Base-by-base conservation (phyloP, 1,284 basidiomycete species). In the Apiotrichum akiyoshidainum region DNA sequence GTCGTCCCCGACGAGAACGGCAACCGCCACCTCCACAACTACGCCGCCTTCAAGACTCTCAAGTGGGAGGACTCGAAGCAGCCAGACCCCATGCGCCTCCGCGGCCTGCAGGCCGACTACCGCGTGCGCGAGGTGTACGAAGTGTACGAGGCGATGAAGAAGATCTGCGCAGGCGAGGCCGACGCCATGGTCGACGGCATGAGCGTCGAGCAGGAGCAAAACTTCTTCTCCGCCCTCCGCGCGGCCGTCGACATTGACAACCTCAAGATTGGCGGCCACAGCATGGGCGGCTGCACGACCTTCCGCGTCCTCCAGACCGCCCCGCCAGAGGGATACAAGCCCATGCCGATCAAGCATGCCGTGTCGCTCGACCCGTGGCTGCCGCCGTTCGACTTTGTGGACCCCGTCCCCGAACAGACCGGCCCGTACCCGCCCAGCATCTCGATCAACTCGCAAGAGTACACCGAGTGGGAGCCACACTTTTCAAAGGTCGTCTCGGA, bases 221-320 rank as follows among this genome's bases (percentile, higher is more conserved):
- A 50, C 12, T 71, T 65, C 12, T 39, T 51, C 39, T 76, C 83
- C 49, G 79, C 78, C 45, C 85, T 85, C 81, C 65, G 71, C 31
- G 66, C 65, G 46, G 66, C 52, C n/a, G 76, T 80, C 35, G 66
- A 64, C 73, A 77, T 65, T 77, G 76, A 69, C 37, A 72, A 83
- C 46, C 68, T 89, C 11, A 71, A 79, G 11, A 77, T 89, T 22
- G 80, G 83, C 1, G 88, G 87, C 0, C 88, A 90, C 70, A 88
- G 87, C 1, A 90, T 90, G 67, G 89, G 88, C 21, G 88, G 86
- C 21, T 86, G 86, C 46, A 89, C 88, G 9, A 74, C 85, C 45
- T 51, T 67, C 26, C 63, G 59, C 54, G 33, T 65, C 31, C 60
- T 62, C 50, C 56, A 58, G 40, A 50, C 60, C 17, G 49, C 49